Base-by-base conservation (phyloP, 129 eudicot genomes). In the Arctium lappa region DNA sequence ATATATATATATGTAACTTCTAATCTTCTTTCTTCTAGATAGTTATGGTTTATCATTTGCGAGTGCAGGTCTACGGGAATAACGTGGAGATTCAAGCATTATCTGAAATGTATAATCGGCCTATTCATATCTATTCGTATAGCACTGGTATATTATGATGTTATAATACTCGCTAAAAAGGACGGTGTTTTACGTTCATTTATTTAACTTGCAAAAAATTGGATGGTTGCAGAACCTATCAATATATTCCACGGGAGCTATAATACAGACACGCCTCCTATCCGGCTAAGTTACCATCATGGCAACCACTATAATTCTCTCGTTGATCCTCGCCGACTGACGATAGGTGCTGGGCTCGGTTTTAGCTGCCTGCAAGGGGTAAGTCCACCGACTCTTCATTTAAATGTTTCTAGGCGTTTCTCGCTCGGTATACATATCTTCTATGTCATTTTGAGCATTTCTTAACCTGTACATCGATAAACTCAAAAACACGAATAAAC, bases 291-390 rank as follows among this genome's bases (percentile, higher is more conserved):
- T 78, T 95, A 79, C 83, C 99, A 95, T 87, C 97, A 93, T 72
- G 98, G 98, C n/a, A 95, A 95, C 89, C 99, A 95, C 84, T 95
- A 95, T 79, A 95, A 95, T 78, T 95, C 99, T 62, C 97, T 95
- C 68, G 98, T 95, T 80, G 99, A 96, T 86, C 98, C 99, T 2
- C 97, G 96, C 66, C 89, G 99, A 73, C 70, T 88, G 80, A 84
- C 90, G 0, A 85, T 96, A 74, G 99, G 99, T 48, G 99, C 97
- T 48, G 99, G 99, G 16, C 99, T 96, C 72, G 99, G 99, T 37
- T 96, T 93, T 82, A 91, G 97, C 88, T 84, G 88, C 86, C 92
- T 96, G 76, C 97, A 85, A 56, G 99, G 99, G 89, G 99, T 96
- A 87, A 89, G 92, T 83, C 1, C 27, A 8, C 32, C 3, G 40